Evolutionary conservation across 2,329 filamentous ascomycete species (phyloP).

Genomic region (Talaromyces sp.): DNA sequence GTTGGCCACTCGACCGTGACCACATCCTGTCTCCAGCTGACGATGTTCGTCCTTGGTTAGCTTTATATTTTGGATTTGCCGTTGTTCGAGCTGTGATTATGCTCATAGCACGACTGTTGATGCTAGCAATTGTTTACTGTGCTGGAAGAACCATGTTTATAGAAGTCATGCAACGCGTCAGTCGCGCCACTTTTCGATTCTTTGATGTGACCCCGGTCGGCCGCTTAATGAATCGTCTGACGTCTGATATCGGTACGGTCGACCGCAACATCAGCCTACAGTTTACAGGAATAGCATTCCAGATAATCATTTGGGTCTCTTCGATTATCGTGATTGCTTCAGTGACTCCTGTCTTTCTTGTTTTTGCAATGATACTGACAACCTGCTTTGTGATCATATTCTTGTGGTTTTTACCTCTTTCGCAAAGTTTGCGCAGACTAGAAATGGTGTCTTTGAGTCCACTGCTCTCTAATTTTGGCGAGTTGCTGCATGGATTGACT

Average conservation of each 20-base stretch:
- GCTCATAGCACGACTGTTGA: conserved; percentile 61
- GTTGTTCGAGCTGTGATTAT: conserved; percentile 58
- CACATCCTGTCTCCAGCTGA: conserved; percentile 62
- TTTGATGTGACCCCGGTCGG: conserved; percentile 89
- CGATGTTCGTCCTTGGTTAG: conserved; percentile 71
- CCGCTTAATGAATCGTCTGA: conserved; percentile 86
- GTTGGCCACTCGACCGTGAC: conserved; percentile 13
- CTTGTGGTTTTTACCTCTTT: conserved; percentile 72
- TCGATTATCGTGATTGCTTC: conserved; percentile 74
- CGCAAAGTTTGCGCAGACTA: conserved; percentile 75
- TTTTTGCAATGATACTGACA: conserved; percentile 67
- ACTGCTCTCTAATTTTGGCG: conserved; percentile 88
- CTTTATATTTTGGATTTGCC: conserved; percentile 66
- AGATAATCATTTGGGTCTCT: conserved; percentile 67
- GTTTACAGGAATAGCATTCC: conserved; percentile 68
- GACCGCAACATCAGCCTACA: conserved; percentile 80
- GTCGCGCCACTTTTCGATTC: conserved; percentile 79
- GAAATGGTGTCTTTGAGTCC: conserved; percentile 89
- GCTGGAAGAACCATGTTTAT: conserved; percentile 74
- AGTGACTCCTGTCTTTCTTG: conserved; percentile 68
- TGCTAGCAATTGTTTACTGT: conserved; percentile 74
- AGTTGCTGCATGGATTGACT: conserved; percentile 77
- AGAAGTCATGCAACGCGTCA: conserved; percentile 68
- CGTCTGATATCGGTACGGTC: conserved; percentile 83
- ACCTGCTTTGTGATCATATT: conserved; percentile 71